A percentile compares a stretch with the other conserved stretches of the same genome.
Conservation (phyloP, 495 filamentous ascomycete species). For the Hypoxylon perforatum region DNA sequence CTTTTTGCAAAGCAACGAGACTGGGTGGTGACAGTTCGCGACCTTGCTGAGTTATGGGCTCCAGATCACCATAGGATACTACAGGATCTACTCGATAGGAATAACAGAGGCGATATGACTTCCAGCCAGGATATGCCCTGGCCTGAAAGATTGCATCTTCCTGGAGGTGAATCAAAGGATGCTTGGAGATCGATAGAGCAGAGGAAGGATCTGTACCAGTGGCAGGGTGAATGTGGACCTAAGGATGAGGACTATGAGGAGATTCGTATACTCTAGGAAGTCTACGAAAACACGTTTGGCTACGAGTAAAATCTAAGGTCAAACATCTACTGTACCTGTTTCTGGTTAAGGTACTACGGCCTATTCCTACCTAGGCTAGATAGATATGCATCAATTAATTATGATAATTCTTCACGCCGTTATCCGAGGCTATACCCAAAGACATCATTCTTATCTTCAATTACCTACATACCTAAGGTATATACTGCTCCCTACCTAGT, state of each 20-base stretch:
- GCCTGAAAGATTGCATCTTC: neutral
- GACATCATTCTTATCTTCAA: too few species aligned
- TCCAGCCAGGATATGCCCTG: neutral
- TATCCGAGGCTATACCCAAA: too few species aligned
- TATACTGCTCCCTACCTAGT: too few species aligned
- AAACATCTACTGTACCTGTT: too few species aligned
- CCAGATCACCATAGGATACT: constrained; percentile 4
- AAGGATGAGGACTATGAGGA: neutral
- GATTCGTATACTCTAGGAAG: too few species aligned
- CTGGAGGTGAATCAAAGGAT: neutral
- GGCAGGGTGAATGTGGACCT: neutral
- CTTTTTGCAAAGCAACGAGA: neutral
- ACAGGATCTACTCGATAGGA: constrained; percentile 8
- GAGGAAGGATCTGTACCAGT: constrained; percentile 2
- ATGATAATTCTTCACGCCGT: too few species aligned
- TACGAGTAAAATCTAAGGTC: too few species aligned
- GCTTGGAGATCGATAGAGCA: neutral
- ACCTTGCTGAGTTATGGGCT: constrained; percentile 16
- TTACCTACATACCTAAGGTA: too few species aligned
- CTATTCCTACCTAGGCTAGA: too few species aligned
- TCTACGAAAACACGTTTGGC: too few species aligned
- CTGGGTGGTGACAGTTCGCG: constrained; percentile 1
- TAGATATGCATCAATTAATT: too few species aligned
- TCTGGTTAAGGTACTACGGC: too few species aligned
- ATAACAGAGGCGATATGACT: neutral